Conservation (phyloP, 306 rosid genomes). For the Urtica urens region DNA sequence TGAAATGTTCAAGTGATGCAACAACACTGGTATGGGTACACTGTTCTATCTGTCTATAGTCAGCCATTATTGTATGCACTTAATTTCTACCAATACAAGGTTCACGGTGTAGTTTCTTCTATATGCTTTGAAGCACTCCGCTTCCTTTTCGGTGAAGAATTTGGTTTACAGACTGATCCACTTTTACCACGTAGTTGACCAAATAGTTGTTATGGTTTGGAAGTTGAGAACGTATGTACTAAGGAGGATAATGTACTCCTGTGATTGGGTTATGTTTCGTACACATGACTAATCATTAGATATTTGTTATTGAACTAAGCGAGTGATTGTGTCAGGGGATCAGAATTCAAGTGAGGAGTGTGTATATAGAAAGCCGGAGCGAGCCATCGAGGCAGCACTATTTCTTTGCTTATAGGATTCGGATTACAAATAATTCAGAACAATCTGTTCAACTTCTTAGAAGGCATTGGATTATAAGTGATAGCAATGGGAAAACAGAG, state of each 20-base stretch:
- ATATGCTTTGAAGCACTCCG: too few relatives aligned
- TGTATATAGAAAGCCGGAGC: conserved; percentile 88
- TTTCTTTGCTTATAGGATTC: conserved; percentile 86
- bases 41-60: neutral
- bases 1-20: conserved; percentile 89
- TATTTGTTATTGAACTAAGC: conserved; percentile 12
- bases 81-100: too few relatives aligned
- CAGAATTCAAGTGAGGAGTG: conserved; percentile 92
- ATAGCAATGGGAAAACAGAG: conserved; percentile 74
- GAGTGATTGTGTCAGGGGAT: conserved; percentile 48
- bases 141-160: too few relatives aligned
- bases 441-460: conserved; percentile 76
- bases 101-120: too few relatives aligned
- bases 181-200: too few relatives aligned
- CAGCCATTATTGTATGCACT: too few relatives aligned
- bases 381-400: conserved; percentile 71
- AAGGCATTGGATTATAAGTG: conserved; percentile 96
- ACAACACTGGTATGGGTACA: conserved; percentile 63
- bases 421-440: conserved; percentile 78
- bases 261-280: too few relatives aligned
- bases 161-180: too few relatives aligned
- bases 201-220: too few relatives aligned
- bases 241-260: too few relatives aligned
- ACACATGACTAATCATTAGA: too few relatives aligned
- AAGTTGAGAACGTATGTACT: too few relatives aligned